Base-by-base conservation (phyloP, 306 rosid species). In the Quercus gilva region DNA sequence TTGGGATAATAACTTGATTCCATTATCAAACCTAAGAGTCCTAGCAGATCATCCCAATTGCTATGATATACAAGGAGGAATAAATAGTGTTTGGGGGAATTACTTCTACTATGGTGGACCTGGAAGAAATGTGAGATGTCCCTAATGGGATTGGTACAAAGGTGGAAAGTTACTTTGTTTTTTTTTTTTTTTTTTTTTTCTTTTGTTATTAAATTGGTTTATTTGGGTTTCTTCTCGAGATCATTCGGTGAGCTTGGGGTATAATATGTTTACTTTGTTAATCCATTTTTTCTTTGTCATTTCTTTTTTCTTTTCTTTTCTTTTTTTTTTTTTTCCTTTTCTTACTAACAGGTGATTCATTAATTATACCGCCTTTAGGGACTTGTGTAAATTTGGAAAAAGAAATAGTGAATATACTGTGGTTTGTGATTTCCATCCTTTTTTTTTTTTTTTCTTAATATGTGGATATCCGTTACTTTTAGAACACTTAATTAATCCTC, bases 91-190 rank as follows among this genome's bases (percentile, higher is more conserved):
- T 78, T 94, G 99, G 99, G 99, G 99, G 19, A 92, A 91, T 81
- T 91, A 94, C 71, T 94, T 94, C 86, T 92, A 94, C 82, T 94
- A 92, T 69, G 99, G 99, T 84, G 99, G 99, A 37, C 97, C 99
- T 20, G 99, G 99, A 65, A 94, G 94, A 87, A 94, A 89, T 86
- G 89, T 87, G 23, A 86, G 86, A 70, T 94, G 99, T 82, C 97
- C 99, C 77, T 94, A 79, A 88, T 77, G 84, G 87, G 82, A 69
- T 60, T 59, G 74, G 87, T 78, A 84, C 74, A 84, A 65, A 83
- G 77, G 61, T 75, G 69, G 78, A 70, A n/a, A 26, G 25, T 58
- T 79, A 20, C 41, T 17, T 35, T 10, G 45, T 26, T 67, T 33
- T 20, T 56, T 60, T 35, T 37, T 12, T 68, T 28, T 49, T 71